Base-by-base conservation (phyloP, 495 filamentous ascomycete genomes). In the Lasiosphaeria ovina region DNA sequence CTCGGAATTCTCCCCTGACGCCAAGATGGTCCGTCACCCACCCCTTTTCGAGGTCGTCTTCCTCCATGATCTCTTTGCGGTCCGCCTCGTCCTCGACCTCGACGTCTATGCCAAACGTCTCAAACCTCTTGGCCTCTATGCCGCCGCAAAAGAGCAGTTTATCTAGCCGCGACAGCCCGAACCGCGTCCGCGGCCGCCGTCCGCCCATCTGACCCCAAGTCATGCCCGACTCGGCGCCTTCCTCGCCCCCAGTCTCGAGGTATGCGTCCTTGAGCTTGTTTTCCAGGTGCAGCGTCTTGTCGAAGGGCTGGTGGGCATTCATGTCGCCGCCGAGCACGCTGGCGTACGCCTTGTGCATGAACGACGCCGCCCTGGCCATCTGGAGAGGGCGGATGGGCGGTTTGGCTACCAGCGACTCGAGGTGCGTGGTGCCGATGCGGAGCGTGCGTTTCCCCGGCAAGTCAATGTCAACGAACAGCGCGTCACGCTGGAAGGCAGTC, bases 141-240 rank as follows among this genome's bases (percentile, higher is more conserved):
- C 49, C 47, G 9, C 69, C 73, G 8, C 69, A 71, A 47, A 69
- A 74, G 35, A 65, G 47, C 40, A 85, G 67, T 71, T 83, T 84
- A 57, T 85, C 83, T 78, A 84, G 79, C 53, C 82, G 65, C 32
- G 63, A 70, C 35, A 72, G 74, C 7, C 80, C 79, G 67, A 72
- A 83, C 49, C 55, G 58, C 44, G 67, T 55, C 58, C 76, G 62
- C 58, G 67, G 45, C 38, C 5, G 54, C 1, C 65, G 70, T 35
- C 66, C 50, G 14, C 72, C 77, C 71, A 84, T 79, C 63, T 81
- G 76, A 1, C 83, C 83, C 82, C 84, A 87, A 6, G 82, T 85
- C 61, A 73, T 78, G 6, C 82, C 81, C 35, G 72, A 77, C 31
- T 83, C 79, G 12, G 64, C 70, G 7, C 75, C 78, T 50, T 84